A percentile compares a stretch with the other conserved stretches of the same genome.
Evolutionary conservation across 805 yeast species (phyloP).

Genomic region (Starmerella scarabaei): DNA sequence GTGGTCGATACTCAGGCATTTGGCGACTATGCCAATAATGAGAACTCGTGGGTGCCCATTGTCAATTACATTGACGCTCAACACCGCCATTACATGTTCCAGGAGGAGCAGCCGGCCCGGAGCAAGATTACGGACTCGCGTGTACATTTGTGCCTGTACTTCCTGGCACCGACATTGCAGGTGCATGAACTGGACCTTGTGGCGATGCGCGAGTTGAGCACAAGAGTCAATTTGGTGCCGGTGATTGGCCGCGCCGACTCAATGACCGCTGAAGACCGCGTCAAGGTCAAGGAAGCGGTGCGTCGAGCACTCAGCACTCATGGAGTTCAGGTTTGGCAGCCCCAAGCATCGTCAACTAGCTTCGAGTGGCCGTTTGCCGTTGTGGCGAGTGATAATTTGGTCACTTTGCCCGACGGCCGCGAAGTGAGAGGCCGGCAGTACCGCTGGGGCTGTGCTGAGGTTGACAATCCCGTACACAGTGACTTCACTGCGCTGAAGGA

Average conservation of each 20-base stretch:
- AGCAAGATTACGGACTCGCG: constrained; percentile 45
- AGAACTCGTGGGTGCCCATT: constrained; percentile 74
- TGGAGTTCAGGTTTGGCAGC: constrained; percentile 52
- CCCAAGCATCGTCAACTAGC: constrained; percentile 30
- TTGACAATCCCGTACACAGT: constrained; percentile 73
- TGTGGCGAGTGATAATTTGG: constrained; percentile 53
- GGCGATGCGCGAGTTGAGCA: constrained; percentile 69
- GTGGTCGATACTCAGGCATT: constrained; percentile 89
- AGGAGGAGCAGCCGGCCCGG: constrained; percentile 84
- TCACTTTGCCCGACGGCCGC: constrained; percentile 43
- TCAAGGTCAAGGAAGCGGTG: constrained; percentile 53
- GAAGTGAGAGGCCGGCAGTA: constrained; percentile 67
- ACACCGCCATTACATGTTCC: constrained; percentile 77
- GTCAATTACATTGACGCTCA: constrained; percentile 85
- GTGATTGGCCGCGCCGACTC: constrained; percentile 84
- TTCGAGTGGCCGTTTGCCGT: constrained; percentile 60
- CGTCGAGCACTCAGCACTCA: constrained; percentile 75
- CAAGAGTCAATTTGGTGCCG: constrained; percentile 78
- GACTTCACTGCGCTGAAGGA: constrained; percentile 74
- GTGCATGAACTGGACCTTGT: constrained; percentile 81
- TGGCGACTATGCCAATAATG: constrained; percentile 80
- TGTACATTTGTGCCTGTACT: constrained; percentile 82
- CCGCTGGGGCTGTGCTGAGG: constrained; percentile 85
- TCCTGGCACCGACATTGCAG: constrained; percentile 85
- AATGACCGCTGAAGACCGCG: constrained; percentile 56